Evolutionary conservation across 75 land plant species (phyloP), one percentile per base, ranked within the genome.

Genomic region (Picea sitchensis): DNA sequence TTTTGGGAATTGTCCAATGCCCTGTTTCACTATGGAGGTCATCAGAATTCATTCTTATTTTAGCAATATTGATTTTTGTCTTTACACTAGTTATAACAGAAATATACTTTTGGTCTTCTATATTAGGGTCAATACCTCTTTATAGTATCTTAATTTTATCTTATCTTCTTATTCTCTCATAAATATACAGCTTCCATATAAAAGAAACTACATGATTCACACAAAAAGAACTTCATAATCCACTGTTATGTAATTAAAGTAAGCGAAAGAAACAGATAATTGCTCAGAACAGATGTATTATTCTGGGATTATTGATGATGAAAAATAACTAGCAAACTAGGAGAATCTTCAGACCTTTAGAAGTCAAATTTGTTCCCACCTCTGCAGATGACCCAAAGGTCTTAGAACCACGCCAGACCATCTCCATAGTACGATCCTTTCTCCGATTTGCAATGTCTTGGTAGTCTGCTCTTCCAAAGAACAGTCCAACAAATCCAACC

Each of bases 401-500:
- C 83, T 90, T 96, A 11, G 98, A 96, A 58, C 93, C 98, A 56
- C 77, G 85, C 98, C 97, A 96, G 2, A 96, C 82, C 74, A 92
- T 86, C 82, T 96, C 97, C 86, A 96, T 94, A 65, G 79, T 87
- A 77, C 91, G 89, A 18, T 88, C 86, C 36, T 84, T 83, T 82
- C 87, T 92, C 21, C 99, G 82, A 56, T 88, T 87, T 41, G 85
- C 84, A 58, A 88, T 83, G 64, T 96, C 99, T 88, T 96, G 99
- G 79, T 93, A 96, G 81, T 94, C 99, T 72, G 94, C 96, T 56
- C 98, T 86, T 58, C 88, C 93, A 89, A 96, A 96, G 75, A 88
- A 94, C 7, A 96, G 81, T 26, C 92, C 89, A 82, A 93, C 99
- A 87, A 96, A 96, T 15, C 99, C 99, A 47, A 94, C 80, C 99